These are phyloP conservation scores for Neonectria hederae DNA, from an alignment of 2,329 filamentous ascomycete species.

Conservation along the genomic window DNA sequence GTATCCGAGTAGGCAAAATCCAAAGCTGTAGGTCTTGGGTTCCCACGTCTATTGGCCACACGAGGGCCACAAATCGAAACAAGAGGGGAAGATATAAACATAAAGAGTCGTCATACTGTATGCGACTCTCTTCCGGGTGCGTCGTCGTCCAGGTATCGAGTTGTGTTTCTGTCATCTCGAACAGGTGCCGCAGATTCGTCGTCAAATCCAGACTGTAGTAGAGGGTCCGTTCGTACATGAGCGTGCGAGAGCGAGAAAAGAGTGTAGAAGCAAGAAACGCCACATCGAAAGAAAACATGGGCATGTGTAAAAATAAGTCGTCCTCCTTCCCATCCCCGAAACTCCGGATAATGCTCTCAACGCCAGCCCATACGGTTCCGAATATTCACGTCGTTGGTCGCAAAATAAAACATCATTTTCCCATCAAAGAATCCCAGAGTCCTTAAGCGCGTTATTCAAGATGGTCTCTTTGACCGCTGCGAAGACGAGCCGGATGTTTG, in stretches of 20 bases:
- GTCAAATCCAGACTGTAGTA: constrained; percentile 22
- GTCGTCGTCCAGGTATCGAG: constrained; percentile 21
- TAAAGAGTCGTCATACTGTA: constrained; percentile 31
- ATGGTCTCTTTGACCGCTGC: constrained; percentile 99
- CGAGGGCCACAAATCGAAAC: constrained; percentile 26
- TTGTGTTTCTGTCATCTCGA: constrained; percentile 19
- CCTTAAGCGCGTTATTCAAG: constrained; percentile 95
- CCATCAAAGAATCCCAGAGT: constrained; percentile 89
- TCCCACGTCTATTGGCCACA: constrained; percentile 34
- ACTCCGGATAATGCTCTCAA: constrained; percentile 43
- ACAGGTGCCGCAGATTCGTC: constrained; percentile 21
- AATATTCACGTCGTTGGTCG: constrained; percentile 37
- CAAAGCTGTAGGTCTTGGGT: constrained; percentile 27
- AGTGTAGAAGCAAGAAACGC: constrained; percentile 30
- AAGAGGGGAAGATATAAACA: constrained; percentile 33
- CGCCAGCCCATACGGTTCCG: constrained; percentile 37
- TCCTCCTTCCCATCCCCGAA: constrained; percentile 37
- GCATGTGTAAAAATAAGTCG: constrained; percentile 35
- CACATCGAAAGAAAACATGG: constrained; percentile 32
- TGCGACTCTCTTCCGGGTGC: constrained; percentile 22
- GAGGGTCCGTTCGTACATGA: constrained; percentile 20
- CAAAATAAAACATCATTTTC: constrained; percentile 26
- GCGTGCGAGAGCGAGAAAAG: constrained; percentile 24
- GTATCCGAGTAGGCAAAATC: constrained; percentile 29
- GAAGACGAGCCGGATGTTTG: constrained; percentile 97